Evolutionary conservation across 2,329 filamentous ascomycete species (phyloP), one percentile per base, ranked within the genome.

Genomic region (Ophiosphaerella narmari): DNA sequence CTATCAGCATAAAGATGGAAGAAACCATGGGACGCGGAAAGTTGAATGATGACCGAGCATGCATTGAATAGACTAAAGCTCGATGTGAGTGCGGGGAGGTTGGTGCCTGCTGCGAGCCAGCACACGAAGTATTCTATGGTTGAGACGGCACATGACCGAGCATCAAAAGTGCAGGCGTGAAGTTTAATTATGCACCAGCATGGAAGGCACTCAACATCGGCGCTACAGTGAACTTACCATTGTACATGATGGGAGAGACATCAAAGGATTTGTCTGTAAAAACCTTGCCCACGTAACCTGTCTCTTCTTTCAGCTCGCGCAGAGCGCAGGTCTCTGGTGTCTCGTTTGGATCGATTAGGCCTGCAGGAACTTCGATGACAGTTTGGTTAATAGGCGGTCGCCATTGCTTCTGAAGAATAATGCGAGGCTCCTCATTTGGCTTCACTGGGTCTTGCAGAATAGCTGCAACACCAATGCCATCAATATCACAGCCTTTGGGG

Each of bases 391-490:
- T 77, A 0, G 84, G 83, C 1, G 84, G 83, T 1, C 84, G 80
- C 67, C 83, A 86, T 65, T 87, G 82, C 59, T 75, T 75, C 53
- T 75, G 73, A 4, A 75, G 60, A 2, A 75, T 53, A 23, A 75
- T 72, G 2, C 58, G 60, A n/a, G 72, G 72, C 5, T 60, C 54
- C 6, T 62, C 58, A 24, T 66, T 39, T 7, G 68, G 64, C 16
- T 66, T 62, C 7, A 62, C 55, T 5, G 70, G 65, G 37, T 72
- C 60, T 46, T 70, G 62, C 1, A 91, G 75, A 55, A 91, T 82
- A 36, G 87, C 88, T 13, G 89, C 79, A 49, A 91, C 89, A 52
- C 87, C 87, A 12, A 91, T 87, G 44, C 86, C 87, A 62, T 91
- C 88, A 45, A 90, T 85, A 31, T 83, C 82, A 49, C 79, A 78